Conservation (phyloP, 177 flowering plant species). For the Telopea speciosissima region DNA sequence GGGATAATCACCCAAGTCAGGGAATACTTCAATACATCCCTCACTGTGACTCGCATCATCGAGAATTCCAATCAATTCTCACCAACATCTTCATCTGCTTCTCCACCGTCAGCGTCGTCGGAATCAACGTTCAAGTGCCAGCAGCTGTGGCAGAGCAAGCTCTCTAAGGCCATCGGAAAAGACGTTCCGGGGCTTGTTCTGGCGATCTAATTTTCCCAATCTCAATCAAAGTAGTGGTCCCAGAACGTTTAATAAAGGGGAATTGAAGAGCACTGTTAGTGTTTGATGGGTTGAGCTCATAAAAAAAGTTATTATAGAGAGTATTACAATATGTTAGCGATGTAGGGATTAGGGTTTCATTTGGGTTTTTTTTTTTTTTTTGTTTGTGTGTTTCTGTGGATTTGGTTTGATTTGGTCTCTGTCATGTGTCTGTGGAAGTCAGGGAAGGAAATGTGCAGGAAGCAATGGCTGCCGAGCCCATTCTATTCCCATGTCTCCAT, state of each 20-base stretch:
- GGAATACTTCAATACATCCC: constrained; percentile 83
- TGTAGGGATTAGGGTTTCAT: no score
- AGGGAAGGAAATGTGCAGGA: background rate
- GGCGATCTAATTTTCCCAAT: background rate
- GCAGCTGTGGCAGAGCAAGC: constrained; percentile 81
- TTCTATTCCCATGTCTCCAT: background rate
- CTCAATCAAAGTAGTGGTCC: background rate
- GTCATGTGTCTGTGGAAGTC: background rate
- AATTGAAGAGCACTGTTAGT: background rate
- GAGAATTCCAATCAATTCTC: background rate
- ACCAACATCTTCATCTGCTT: constrained; percentile 4
- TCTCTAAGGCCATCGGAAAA: constrained; percentile 16
- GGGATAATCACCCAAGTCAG: constrained; percentile 75
- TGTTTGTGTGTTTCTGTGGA: background rate
- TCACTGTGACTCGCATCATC: constrained; percentile 58
- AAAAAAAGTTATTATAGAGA: no score
- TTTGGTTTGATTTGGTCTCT: background rate
- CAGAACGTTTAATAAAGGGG: background rate
- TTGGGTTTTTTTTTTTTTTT: no score
- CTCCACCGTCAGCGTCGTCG: background rate
- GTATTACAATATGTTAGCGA: no score
- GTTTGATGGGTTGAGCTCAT: constrained; percentile 6
- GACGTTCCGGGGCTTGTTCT: background rate
- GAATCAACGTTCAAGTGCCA: constrained; percentile 32
- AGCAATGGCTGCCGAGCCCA: background rate